Evolutionary conservation across 108 stramenopile species (phyloP).

Genomic region (Cylindrotheca fusiformis): DNA sequence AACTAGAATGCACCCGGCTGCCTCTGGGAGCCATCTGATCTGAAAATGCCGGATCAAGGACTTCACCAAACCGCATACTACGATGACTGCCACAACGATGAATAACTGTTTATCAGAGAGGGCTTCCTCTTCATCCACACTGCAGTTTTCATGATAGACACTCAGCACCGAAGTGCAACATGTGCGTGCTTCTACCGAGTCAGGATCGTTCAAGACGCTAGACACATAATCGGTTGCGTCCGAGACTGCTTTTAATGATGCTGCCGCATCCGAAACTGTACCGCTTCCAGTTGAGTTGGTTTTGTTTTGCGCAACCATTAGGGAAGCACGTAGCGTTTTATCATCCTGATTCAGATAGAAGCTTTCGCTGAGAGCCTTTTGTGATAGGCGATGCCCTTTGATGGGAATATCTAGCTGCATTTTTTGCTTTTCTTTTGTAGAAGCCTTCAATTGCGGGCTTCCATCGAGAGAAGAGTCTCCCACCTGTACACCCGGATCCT

Average conservation of each 20-base stretch:
- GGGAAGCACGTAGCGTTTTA: constrained; percentile 1
- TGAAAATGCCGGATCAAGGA: constrained; percentile 82
- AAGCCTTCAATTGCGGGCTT: background rate
- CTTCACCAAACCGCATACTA: constrained; percentile 83
- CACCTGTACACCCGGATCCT: background rate
- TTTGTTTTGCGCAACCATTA: constrained; percentile 2
- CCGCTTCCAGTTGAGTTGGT: constrained; percentile 17
- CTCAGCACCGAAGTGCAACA: constrained; percentile 86
- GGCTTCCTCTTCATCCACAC: constrained; percentile 70
- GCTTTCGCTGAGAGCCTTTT: constrained; percentile 55
- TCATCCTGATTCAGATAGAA: constrained; percentile 57
- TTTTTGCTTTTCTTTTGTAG: background rate
- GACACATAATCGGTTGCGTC: constrained; percentile 53
- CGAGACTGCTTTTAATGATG: constrained; percentile 58
- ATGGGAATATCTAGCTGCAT: constrained; percentile 54
- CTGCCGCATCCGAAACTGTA: constrained; percentile 38
- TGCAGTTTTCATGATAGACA: constrained; percentile 86
- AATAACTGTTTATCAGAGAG: constrained; percentile 72
- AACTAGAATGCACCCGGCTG: constrained; percentile 84
- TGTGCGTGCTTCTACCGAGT: constrained; percentile 69
- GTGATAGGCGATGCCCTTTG: constrained; percentile 49
- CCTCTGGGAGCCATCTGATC: constrained; percentile 82
- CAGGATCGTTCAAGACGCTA: constrained; percentile 68
- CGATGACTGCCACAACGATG: constrained; percentile 79
- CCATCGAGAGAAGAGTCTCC: background rate